Conservation (phyloP, 345 rosid genomes). For the Gossypium anomalum region DNA sequence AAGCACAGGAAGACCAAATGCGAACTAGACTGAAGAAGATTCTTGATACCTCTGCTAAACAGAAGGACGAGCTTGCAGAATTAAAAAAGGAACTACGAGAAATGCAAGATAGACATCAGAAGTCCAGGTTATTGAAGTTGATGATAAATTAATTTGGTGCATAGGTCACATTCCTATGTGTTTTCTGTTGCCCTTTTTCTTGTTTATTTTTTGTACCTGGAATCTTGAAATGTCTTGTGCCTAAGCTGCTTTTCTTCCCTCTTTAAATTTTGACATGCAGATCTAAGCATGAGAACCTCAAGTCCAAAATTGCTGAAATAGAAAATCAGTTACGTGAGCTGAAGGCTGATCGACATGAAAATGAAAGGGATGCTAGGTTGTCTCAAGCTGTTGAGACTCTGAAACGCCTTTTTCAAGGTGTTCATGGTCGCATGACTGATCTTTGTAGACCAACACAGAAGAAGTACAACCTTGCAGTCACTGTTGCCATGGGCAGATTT, state of each 20-base stretch:
- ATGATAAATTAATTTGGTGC: not conserved
- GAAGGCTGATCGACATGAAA: conserved; percentile 88
- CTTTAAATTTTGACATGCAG: conserved; percentile 33
- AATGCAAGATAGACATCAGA: conserved; percentile 73
- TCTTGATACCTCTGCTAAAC: conserved; percentile 50
- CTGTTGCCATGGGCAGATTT: conserved; percentile 97
- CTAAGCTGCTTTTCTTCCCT: not conserved
- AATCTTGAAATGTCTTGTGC: not conserved
- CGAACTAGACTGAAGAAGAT: conserved; percentile 54
- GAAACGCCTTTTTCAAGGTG: conserved; percentile 87
- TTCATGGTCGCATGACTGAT: conserved; percentile 96
- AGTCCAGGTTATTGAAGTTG: conserved; percentile 53
- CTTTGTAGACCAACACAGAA: conserved; percentile 89
- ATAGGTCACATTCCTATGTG: not conserved
- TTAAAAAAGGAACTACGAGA: conserved; percentile 58
- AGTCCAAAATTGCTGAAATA: conserved; percentile 65
- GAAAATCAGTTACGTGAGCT: conserved; percentile 86
- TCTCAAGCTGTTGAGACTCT: conserved; percentile 92
- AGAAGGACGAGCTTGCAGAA: conserved; percentile 55
- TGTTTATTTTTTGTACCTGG: not conserved
- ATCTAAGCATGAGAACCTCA: conserved; percentile 63
- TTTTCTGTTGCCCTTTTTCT: not conserved
- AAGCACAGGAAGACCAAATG: conserved; percentile 74
- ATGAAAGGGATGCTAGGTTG: conserved; percentile 81
- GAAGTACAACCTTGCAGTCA: conserved; percentile 94